Evolutionary conservation across 805 yeast genomes (phyloP).

Genomic region (Babjeviella inositovora): DNA sequence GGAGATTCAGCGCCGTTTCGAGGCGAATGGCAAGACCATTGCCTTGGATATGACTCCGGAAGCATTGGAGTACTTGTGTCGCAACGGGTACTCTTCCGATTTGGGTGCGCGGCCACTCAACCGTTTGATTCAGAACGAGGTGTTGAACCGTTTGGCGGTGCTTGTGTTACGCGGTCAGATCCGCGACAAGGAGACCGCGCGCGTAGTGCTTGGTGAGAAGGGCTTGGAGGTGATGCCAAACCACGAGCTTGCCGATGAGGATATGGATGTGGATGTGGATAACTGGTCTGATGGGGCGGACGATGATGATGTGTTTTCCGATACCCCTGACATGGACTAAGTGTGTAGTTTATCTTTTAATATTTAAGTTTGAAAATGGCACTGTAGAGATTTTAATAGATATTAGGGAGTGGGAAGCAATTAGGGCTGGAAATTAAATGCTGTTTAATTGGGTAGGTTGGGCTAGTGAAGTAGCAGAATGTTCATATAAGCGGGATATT

Average conservation of each 20-base stretch:
- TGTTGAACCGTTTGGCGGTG: constrained; percentile 82
- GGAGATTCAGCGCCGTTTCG: constrained; percentile 80
- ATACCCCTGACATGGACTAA: constrained; percentile 8
- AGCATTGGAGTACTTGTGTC: constrained; percentile 72
- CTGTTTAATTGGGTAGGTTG: too few relatives aligned
- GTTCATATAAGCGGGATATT: too few relatives aligned
- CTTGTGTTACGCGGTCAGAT: constrained; percentile 77
- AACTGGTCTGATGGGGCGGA: constrained; percentile 52
- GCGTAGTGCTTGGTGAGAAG: constrained; percentile 35
- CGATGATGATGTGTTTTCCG: constrained; percentile 24
- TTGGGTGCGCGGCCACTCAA: constrained; percentile 95
- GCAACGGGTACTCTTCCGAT: constrained; percentile 80
- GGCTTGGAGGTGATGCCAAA: constrained; percentile 77
- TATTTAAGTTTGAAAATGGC: too few relatives aligned
- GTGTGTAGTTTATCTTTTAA: too few relatives aligned
- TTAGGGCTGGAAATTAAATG: too few relatives aligned
- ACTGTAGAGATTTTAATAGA: too few relatives aligned
- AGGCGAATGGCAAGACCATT: constrained; percentile 66
- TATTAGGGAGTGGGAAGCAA: too few relatives aligned
- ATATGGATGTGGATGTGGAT: constrained; percentile 39
- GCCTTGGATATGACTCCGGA: constrained; percentile 55
- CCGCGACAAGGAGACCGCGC: constrained; percentile 75
- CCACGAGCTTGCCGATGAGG: constrained; percentile 46
- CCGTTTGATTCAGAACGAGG: constrained; percentile 78
- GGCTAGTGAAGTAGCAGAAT: too few relatives aligned